phyloP scores from a whole-genome alignment of 2,329 filamentous ascomycete species.

The Hymenoscyphus albidus region DNA sequence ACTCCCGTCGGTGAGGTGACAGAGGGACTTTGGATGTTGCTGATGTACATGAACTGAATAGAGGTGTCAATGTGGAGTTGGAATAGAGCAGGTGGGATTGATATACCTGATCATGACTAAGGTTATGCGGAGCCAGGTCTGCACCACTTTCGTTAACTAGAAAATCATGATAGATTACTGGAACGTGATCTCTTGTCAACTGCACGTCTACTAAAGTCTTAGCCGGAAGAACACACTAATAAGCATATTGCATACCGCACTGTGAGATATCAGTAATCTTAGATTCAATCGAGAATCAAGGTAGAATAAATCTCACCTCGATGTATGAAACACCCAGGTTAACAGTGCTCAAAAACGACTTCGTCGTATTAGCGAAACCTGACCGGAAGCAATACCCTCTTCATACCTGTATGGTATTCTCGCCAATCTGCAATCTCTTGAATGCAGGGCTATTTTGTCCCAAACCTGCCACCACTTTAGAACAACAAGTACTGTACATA shows the following conservation, averaged over 20 bases:
- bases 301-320: conserved; percentile 10
- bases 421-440: conserved; percentile 14
- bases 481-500: neutral
- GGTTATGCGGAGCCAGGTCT: conserved; percentile 15
- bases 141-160: conserved; percentile 16
- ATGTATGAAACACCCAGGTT: conserved; percentile 12
- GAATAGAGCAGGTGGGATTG: neutral
- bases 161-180: conserved; percentile 20
- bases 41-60: conserved; percentile 20
- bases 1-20: neutral
- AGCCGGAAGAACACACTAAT: neutral
- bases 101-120: conserved; percentile 17
- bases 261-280: neutral
- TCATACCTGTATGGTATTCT: conserved; percentile 16
- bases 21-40: conserved; percentile 9
- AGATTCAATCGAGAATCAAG: neutral
- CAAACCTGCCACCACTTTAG: conserved; percentile 9
- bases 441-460: conserved; percentile 13
- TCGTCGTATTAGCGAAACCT: neutral
- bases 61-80: neutral
- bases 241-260: conserved; percentile 11
- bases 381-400: neutral
- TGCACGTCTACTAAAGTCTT: conserved; percentile 14
- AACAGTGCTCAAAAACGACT: conserved; percentile 16
- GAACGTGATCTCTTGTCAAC: conserved; percentile 17